These are phyloP conservation scores for Arabidopsis hybrid DNA, from an alignment of 441 rosid species.

Conservation along the genomic window DNA sequence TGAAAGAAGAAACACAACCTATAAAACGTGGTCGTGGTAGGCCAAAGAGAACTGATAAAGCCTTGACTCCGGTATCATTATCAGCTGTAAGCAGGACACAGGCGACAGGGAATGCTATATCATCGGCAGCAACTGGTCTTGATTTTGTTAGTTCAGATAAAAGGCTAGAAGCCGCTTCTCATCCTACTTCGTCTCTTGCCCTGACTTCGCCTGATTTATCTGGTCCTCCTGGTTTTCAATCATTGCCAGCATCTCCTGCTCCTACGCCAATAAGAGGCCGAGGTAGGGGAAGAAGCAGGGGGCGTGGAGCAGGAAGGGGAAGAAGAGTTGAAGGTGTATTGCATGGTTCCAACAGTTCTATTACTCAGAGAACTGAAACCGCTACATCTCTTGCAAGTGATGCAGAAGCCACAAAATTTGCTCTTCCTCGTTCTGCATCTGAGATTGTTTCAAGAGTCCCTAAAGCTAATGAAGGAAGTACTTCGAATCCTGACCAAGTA, in stretches of 20 bases:
- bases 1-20: conserved; percentile 72
- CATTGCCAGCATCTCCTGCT: conserved; percentile 47
- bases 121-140: conserved; percentile 44
- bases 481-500: conserved; percentile 48
- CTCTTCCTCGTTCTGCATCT: conserved; percentile 42
- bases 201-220: conserved; percentile 48
- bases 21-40: conserved; percentile 95
- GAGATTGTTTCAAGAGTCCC: conserved; percentile 43
- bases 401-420: conserved; percentile 35
- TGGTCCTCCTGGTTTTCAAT: conserved; percentile 48
- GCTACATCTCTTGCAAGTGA: conserved; percentile 47
- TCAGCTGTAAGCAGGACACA: conserved; percentile 51
- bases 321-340: conserved; percentile 56
- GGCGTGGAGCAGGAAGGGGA: conserved; percentile 72
- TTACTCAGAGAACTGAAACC: conserved; percentile 38
- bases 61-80: conserved; percentile 47
- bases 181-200: conserved; percentile 45
- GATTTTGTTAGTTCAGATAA: conserved; percentile 46
- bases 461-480: conserved; percentile 47
- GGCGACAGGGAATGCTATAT: conserved; percentile 49
- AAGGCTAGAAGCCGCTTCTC: conserved; percentile 45
- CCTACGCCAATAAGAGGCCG: conserved; percentile 60
- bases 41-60: conserved; percentile 75
- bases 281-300: conserved; percentile 67
- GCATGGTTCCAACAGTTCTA: conserved; percentile 46